Evolutionary conservation across 768 basidiomycete species (phyloP), one percentile per base, ranked within the genome.

Genomic region (Dendrothele bispora): DNA sequence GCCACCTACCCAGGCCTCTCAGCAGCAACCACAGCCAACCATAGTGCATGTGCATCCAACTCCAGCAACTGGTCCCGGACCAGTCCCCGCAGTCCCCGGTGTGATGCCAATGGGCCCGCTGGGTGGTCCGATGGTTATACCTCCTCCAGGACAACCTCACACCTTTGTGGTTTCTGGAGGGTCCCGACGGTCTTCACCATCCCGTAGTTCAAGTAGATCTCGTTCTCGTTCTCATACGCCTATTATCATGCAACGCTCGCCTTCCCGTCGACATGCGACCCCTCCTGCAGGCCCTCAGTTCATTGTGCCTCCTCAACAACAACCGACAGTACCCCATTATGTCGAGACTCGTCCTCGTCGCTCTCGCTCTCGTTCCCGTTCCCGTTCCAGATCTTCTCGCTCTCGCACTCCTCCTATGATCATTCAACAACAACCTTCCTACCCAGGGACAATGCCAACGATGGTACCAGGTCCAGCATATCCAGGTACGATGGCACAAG

Each of bases 1-100:
- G 15, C 45, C 39, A 32, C 39, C 43, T 22, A 55, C 56, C 25
- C 66, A 60, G 45, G 61, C 55, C 10, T 47, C 46, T 12, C 46
- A 47, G 21, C 43, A 45, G 32, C 56, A 50, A 43, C 59, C 58
- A 15, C 35, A 48, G 12, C 60, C 65, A n/a, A 59, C 64, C 25
- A 59, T 70, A 24, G 55, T 64, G 12, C 62, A 64, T 26, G 60
- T 61, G 25, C 62, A 64, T 14, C 28, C 61, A 59, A 41, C 57
- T 54, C 14, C 56, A 50, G 25, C 60, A 29, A n/a, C 57, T 52
- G 11, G 59, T 39, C 18, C n/a, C n/a, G n/a, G n/a, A n/a, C n/a
- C n/a, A n/a, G n/a, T n/a, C n/a, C n/a, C n/a, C n/a, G n/a, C n/a
- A n/a, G n/a, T n/a, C n/a, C n/a, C n/a, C n/a, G n/a, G 30, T n/a